These are phyloP conservation scores for Lithocarpus polystachyus DNA, from an alignment of 306 rosid species.

Conservation along the genomic window DNA sequence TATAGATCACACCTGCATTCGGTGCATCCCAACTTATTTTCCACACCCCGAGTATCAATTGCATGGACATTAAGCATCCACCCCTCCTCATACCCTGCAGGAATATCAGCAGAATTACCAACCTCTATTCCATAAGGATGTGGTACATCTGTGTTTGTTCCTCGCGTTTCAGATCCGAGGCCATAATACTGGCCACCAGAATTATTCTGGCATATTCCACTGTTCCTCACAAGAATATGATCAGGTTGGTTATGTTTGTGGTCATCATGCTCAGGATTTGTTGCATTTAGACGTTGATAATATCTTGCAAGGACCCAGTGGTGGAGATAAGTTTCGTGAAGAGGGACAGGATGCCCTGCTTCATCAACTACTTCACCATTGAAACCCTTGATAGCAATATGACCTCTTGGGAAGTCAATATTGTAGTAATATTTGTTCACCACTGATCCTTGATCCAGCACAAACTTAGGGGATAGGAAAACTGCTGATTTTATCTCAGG, in stretches of 20 bases:
- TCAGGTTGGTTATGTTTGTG: conserved; percentile 20
- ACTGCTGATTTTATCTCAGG: conserved; percentile 36
- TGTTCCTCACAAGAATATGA: conserved; percentile 22
- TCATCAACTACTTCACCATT: conserved; percentile 70
- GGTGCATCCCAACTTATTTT: conserved; percentile 53
- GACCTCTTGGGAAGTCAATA: conserved; percentile 66
- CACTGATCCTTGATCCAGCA: conserved; percentile 65
- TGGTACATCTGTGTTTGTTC: conserved; percentile 49
- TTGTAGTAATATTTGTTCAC: conserved; percentile 26
- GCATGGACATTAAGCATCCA: conserved; percentile 75
- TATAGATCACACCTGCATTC: conserved; percentile 73
- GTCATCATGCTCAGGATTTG: neutral
- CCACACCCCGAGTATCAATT: conserved; percentile 65
- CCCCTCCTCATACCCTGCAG: conserved; percentile 60
- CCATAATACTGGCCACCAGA: conserved; percentile 49
- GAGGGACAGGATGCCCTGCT: conserved; percentile 52
- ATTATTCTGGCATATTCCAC: conserved; percentile 49
- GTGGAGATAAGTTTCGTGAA: conserved; percentile 73
- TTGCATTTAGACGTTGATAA: conserved; percentile 16
- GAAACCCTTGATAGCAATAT: conserved; percentile 59
- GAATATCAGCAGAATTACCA: conserved; percentile 55
- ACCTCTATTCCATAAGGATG: conserved; percentile 66
- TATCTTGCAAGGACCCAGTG: conserved; percentile 54
- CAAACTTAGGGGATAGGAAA: conserved; percentile 56
- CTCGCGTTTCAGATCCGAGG: conserved; percentile 66